Conservation (phyloP, 1,284 basidiomycete species). For the Marasmius oreades region DNA sequence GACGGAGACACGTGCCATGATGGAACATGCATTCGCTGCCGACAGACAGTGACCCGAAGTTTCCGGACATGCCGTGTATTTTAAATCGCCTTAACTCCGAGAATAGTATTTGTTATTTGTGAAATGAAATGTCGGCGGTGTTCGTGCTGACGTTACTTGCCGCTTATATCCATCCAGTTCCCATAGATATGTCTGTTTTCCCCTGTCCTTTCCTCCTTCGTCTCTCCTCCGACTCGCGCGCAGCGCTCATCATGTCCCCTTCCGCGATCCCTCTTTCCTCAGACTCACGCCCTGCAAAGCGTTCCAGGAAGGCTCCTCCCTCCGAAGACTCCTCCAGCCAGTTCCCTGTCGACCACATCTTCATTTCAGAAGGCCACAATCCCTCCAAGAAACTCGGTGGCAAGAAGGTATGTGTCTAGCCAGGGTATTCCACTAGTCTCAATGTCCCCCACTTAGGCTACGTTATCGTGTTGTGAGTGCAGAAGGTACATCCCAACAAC, state of each 20-base stretch:
- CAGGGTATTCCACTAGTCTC: background rate
- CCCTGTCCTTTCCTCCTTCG: slow-evolving; percentile 5
- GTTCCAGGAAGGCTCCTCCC: slow-evolving; percentile 10
- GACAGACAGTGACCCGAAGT: slow-evolving; percentile 4
- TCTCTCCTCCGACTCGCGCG: slow-evolving; percentile 11
- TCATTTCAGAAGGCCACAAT: slow-evolving; percentile 33
- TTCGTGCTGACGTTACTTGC: slow-evolving; percentile 8
- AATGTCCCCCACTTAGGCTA: slow-evolving; percentile 27
- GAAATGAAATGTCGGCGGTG: too few species aligned
- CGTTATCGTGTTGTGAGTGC: slow-evolving; percentile 58
- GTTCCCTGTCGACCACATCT: slow-evolving; percentile 36
- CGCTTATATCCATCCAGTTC: slow-evolving; percentile 10
- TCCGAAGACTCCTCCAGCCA: background rate
- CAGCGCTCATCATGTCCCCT: slow-evolving; percentile 11
- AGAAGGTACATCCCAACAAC: too few species aligned
- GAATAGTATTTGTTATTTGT: too few species aligned
- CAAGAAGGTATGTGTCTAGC: slow-evolving; percentile 32
- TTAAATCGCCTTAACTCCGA: too few species aligned
- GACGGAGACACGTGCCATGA: slow-evolving; percentile 70
- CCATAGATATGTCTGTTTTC: slow-evolving; percentile 7
- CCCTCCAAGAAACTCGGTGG: slow-evolving; percentile 32
- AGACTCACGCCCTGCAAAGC: slow-evolving; percentile 13
- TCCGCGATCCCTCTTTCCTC: slow-evolving; percentile 3
- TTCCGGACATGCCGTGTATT: too few species aligned
- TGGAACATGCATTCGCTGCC: slow-evolving; percentile 55